Base-by-base conservation (phyloP, 2,329 filamentous ascomycete species). In the Botrytis byssoidea region DNA sequence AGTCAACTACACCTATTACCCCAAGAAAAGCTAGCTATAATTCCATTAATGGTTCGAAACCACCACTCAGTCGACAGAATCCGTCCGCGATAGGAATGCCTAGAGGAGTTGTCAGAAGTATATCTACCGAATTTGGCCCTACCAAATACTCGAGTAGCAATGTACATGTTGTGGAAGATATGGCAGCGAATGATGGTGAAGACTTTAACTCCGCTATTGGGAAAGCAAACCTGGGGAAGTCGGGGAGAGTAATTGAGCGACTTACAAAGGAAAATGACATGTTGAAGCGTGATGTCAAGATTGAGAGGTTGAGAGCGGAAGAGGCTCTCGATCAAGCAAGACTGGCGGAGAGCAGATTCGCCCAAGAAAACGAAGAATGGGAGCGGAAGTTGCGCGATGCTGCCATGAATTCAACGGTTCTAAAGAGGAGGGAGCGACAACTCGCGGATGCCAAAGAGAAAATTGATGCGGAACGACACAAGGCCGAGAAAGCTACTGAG, bases 211-310 rank as follows among this genome's bases (percentile, higher is more conserved):
- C 89, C 44, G 90, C 90, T 4, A 87, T 92, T 64, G 91, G 91
- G 77, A 91, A 91, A 79, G 90, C 91, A 12, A 90, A 89, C 4
- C 83, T 92, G 3, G 92, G 92, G 61, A 94, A 94, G 84, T 93
- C 91, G 16, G 92, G 92, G 14, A 86, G 91, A 48, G 92, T 94
- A 70, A 95, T 96, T 82, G 93, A 96, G 83, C 89, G 90, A 79
- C 87, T 96, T 71, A 93, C 94, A 80, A 90, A 91, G 71, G 93
- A 95, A 80, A 94, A 94, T 77, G 93, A 95, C 79, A 87, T 90
- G 59, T 85, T 95, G 64, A 92, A 92, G 78, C 88, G 92, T 70
- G 92, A 95, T 76, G 85, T 93, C 73, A 86, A 91, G 78, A 88
- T 91, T 73, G 90, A 92, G 81, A 85, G 86, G 32, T 81, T 91